Conservation (phyloP, 768 basidiomycete species). For the button mushroom (Agaricus bisporus) region DNA sequence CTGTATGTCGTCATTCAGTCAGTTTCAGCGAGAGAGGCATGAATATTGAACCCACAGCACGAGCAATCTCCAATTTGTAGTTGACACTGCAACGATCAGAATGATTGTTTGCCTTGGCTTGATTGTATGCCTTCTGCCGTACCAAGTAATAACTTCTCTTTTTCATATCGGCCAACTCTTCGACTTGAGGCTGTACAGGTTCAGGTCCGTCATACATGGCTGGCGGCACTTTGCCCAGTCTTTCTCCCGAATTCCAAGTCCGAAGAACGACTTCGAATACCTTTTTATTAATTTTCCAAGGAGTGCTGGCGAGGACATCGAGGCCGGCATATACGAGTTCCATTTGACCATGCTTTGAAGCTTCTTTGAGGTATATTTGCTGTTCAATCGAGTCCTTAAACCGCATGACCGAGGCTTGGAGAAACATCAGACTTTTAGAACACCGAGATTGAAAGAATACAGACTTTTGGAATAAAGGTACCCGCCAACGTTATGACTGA, state of each 20-base stretch:
- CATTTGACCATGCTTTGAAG: constrained; percentile 66
- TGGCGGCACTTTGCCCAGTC: constrained; percentile 82
- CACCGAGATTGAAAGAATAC: constrained; percentile 16
- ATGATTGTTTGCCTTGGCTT: constrained; percentile 74
- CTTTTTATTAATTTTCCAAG: constrained; percentile 82
- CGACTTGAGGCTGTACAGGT: constrained; percentile 45
- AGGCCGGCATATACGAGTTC: constrained; percentile 85
- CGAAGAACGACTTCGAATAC: constrained; percentile 70
- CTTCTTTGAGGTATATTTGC: constrained; percentile 66
- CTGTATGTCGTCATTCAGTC: constrained; percentile 25
- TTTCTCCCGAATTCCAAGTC: constrained; percentile 85
- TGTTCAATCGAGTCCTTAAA: constrained; percentile 90
- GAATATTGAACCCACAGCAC: constrained; percentile 55
- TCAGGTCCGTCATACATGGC: constrained; percentile 58
- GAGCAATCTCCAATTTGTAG: constrained; percentile 95
- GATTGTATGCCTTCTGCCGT: constrained; percentile 47
- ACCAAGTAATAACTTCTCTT: constrained; percentile 47
- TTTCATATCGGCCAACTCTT: constrained; percentile 38
- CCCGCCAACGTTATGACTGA: constrained; percentile 68
- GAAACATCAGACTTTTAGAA: constrained; percentile 4
- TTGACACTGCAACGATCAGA: constrained; percentile 90
- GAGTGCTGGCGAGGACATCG: constrained; percentile 83
- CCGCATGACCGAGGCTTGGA: constrained; percentile 72
- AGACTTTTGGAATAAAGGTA: constrained; percentile 76
- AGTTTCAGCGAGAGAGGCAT: neutral